Evolutionary conservation across 139 green algal genomes (phyloP).

Genomic region (Diplosphaera chodatii): DNA sequence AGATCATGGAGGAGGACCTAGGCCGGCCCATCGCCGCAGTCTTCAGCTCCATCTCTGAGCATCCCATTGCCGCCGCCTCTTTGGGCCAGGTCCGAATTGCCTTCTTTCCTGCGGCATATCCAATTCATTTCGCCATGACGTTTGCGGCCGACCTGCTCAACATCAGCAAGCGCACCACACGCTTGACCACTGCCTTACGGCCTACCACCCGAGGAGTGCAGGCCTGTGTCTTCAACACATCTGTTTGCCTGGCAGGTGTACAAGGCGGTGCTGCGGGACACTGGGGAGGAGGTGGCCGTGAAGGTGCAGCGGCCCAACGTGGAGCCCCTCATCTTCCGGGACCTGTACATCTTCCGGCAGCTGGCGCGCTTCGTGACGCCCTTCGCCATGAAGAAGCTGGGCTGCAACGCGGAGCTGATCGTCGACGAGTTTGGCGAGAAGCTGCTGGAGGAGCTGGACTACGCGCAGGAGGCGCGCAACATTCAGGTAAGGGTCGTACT

Average conservation of each 20-base stretch:
- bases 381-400: constrained; percentile 39
- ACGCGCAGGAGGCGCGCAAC: constrained; percentile 92
- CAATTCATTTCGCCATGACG: too few relatives aligned
- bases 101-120: too few relatives aligned
- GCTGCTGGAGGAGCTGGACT: constrained; percentile 98
- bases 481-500: constrained; percentile 75
- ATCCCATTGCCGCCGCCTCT: constrained; percentile 70
- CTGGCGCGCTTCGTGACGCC: constrained; percentile 67
- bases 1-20: constrained; percentile 86
- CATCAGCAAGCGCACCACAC: too few relatives aligned
- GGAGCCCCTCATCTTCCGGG: constrained; percentile 86
- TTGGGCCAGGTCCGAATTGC: not conserved
- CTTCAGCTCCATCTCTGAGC: constrained; percentile 79
- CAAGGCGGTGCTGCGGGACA: constrained; percentile 78
- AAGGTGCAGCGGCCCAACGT: constrained; percentile 87
- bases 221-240: too few relatives aligned
- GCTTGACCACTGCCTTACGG: too few relatives aligned
- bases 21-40: constrained; percentile 71
- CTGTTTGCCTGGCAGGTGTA: constrained; percentile 64
- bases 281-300: constrained; percentile 86
- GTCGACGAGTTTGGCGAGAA: constrained; percentile 99
- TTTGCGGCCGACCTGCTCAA: too few relatives aligned
- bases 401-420: constrained; percentile 95
- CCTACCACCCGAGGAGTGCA: too few relatives aligned
- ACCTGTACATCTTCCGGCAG: constrained; percentile 91